Base-by-base conservation (phyloP, 495 filamentous ascomycete species). In the Hypoxylon trugodes region DNA sequence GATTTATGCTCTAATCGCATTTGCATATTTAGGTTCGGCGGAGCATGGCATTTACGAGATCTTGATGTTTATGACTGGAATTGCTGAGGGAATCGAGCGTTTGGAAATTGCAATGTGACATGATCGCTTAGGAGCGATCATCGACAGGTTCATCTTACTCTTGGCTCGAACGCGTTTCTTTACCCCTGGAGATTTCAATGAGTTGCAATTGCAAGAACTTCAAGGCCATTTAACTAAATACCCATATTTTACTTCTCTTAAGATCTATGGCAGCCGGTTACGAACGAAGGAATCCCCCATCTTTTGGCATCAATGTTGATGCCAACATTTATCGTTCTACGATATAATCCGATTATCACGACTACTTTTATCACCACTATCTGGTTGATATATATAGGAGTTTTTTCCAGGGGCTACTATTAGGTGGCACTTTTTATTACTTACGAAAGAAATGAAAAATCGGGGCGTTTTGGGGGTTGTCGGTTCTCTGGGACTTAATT, bases 31-130 rank as follows among this genome's bases (percentile, higher is more conserved):
- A 51, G 56, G 56, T 30, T 57, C 18, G 37, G 38, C 45, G 56
- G 56, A 52, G 56, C 51, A 66, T 66, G 62, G 62, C 45, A 66
- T 60, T 66, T 55, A 61, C 57, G 63, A 66, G n/a, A 45, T 53
- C 9, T 38, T 24, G 6, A 47, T 24, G 45, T 26, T 66, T 52
- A 66, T 58, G 63, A 61, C 57, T 56, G 37, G 40, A 37, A 22
- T 56, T 61, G 26, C 28, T 36, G 21, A 58, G 16, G 57, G 63
- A 51, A 52, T 33, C 50, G 56, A 66, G 47, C 57, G 57, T 56
- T 58, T 52, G 63, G 57, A 66, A 66, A 61, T 61, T 61, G 57
- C 52, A 57, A 61, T 19, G 61, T 46, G 51, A 56, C 43, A 66
- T 42, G 45, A 57, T n/a, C 50, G 51, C 22, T 6, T 51, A 56